Conservation (phyloP, 805 yeast genomes). For the Kodamaea neixiangensis region DNA sequence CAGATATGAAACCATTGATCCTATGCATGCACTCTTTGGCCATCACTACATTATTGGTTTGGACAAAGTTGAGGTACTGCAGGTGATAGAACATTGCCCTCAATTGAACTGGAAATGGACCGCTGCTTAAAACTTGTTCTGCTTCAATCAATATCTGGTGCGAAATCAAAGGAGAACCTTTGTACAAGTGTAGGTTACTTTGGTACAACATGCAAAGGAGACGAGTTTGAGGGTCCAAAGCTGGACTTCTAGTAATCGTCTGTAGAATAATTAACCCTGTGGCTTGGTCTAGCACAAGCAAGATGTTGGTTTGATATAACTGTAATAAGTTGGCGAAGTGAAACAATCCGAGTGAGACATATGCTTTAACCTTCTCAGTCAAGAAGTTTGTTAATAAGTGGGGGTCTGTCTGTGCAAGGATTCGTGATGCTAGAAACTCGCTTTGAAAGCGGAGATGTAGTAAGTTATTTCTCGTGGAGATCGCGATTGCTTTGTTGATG, state of each 20-base stretch:
- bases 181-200: slow-evolving; percentile 19
- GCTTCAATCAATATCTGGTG: slow-evolving; percentile 10
- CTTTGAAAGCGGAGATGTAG: slow-evolving; percentile 25
- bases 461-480: slow-evolving; percentile 31
- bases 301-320: slow-evolving; percentile 31
- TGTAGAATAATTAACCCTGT: slow-evolving; percentile 25
- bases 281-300: slow-evolving; percentile 26
- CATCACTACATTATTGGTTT: slow-evolving; percentile 9
- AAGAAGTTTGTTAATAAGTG: slow-evolving; percentile 32
- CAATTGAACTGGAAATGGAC: slow-evolving; percentile 13
- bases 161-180: slow-evolving; percentile 18
- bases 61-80: slow-evolving; percentile 15
- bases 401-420: slow-evolving; percentile 30
- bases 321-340: slow-evolving; percentile 28
- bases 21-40: slow-evolving; percentile 14
- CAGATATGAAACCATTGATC: slow-evolving; percentile 16
- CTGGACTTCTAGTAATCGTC: slow-evolving; percentile 6
- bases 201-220: slow-evolving; percentile 17
- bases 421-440: slow-evolving; percentile 39
- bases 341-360: slow-evolving; percentile 12
- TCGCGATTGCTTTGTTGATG: slow-evolving; percentile 30
- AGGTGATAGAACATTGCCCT: slow-evolving; percentile 19
- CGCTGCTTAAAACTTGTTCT: background rate
- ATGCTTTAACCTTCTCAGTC: slow-evolving; percentile 23
- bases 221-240: slow-evolving; percentile 11